Evolutionary conservation across 2,329 filamentous ascomycete species (phyloP).

Genomic region (Metarhizium humberi): DNA sequence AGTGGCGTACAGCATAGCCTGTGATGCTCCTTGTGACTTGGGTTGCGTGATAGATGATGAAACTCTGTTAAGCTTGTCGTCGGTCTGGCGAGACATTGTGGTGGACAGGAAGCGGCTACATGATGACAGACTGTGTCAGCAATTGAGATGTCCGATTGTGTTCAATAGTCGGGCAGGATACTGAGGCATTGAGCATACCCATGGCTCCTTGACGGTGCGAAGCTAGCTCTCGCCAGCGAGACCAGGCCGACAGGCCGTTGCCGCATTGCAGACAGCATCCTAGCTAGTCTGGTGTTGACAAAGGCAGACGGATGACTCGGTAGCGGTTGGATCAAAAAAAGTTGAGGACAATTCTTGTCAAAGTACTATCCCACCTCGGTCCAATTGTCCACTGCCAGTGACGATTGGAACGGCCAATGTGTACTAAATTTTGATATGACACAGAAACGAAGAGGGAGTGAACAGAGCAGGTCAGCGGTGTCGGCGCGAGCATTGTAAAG

Average conservation of each 20-base stretch:
- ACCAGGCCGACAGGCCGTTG: constrained; percentile 7
- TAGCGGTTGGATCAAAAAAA: neutral
- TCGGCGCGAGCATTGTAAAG: constrained; percentile 15
- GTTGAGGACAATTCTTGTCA: neutral
- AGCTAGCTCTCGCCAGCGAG: constrained; percentile 8
- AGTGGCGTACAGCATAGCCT: constrained; percentile 97
- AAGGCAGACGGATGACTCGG: neutral
- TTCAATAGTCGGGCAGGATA: neutral
- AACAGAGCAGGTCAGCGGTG: constrained; percentile 16
- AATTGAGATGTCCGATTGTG: too few relatives aligned
- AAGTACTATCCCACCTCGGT: neutral
- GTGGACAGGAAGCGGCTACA: constrained; percentile 41
- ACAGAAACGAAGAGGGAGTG: neutral
- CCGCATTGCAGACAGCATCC: constrained; percentile 13
- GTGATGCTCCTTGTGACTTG: constrained; percentile 95
- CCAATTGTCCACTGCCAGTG: neutral
- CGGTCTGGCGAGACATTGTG: constrained; percentile 36
- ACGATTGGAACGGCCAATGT: neutral
- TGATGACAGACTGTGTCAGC: neutral
- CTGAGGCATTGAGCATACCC: constrained; percentile 6
- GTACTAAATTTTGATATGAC: neutral
- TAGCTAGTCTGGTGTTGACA: neutral
- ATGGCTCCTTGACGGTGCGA: constrained; percentile 8
- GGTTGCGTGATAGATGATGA: constrained; percentile 85
- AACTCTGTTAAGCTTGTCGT: constrained; percentile 68